Conservation (phyloP, 768 basidiomycete species). For the Infundibulicybe gibba region DNA sequence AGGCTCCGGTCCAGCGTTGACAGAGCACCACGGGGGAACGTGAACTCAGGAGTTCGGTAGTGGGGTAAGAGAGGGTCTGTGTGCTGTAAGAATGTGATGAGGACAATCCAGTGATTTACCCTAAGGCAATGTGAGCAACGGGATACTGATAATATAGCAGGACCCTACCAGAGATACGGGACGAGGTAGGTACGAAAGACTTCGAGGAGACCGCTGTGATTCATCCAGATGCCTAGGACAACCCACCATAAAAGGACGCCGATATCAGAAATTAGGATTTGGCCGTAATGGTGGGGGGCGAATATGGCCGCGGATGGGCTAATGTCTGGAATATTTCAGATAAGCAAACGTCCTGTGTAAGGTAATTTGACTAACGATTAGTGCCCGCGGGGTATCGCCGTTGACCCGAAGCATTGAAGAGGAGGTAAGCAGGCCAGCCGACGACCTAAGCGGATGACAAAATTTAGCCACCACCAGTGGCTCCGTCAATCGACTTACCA, state of each 20-base stretch:
- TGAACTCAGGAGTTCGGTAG: conserved; percentile 48
- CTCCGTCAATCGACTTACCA: conserved; percentile 31
- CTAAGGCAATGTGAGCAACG: conserved; percentile 17
- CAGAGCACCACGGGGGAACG: conserved; percentile 54
- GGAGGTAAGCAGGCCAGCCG: conserved; percentile 55
- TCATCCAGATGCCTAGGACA: conserved; percentile 42
- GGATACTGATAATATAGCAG: not conserved
- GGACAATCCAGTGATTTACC: conserved; percentile 44
- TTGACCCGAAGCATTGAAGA: conserved; percentile 73
- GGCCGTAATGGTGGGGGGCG: conserved; percentile 56
- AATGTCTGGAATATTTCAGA: conserved; percentile 41
- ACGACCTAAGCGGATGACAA: not conserved
- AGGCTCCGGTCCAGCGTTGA: conserved; percentile 52
- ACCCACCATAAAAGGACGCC: conserved; percentile 63
- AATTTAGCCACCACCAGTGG: not conserved
- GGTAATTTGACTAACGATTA: conserved; percentile 51
- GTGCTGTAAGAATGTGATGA: conserved; percentile 60
- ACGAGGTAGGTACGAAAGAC: conserved; percentile 69
- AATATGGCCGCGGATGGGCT: conserved; percentile 66
- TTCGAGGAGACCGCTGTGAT: conserved; percentile 51
- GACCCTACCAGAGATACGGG: conserved; percentile 65
- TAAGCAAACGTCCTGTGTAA: not conserved
- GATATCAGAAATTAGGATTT: conserved; percentile 70
- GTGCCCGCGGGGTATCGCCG: conserved; percentile 58
- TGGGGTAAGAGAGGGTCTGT: conserved; percentile 58